phyloP scores from a whole-genome alignment of 345 rosid genomes.

The Melaleuca quinquenervia region DNA sequence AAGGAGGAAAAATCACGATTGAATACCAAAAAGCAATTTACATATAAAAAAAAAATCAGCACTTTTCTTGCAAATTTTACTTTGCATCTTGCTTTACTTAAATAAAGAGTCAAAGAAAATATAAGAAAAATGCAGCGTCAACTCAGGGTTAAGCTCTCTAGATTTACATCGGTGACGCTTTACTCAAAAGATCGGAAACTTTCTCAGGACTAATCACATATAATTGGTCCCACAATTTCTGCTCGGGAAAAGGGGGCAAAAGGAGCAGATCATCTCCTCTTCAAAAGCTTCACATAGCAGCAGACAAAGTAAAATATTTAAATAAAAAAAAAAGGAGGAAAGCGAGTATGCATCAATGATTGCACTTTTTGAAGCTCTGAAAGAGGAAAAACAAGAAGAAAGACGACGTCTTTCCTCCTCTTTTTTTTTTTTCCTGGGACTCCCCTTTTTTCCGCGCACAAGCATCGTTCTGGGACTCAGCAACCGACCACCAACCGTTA shows the following conservation, averaged over 20 bases:
- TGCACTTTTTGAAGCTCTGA: background rate
- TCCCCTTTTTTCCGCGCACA: background rate
- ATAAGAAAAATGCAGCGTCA: background rate
- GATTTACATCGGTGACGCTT: background rate
- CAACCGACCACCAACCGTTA: background rate
- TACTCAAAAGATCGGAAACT: background rate
- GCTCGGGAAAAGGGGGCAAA: background rate
- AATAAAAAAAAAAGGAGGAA: background rate
- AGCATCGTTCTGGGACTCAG: background rate
- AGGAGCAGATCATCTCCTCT: background rate
- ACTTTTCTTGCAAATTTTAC: background rate
- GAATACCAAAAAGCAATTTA: background rate
- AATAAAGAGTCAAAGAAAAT: background rate
- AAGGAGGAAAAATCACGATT: background rate
- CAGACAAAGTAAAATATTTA: background rate
- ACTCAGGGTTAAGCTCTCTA: background rate
- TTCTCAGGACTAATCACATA: background rate
- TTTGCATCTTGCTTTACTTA: background rate
- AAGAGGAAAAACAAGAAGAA: background rate
- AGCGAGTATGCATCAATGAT: background rate
- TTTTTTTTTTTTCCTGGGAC: background rate
- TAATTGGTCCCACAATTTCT: background rate
- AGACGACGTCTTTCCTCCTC: background rate
- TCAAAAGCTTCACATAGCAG: background rate
- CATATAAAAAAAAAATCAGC: background rate